These are phyloP conservation scores for Fusarium napiforme DNA, from an alignment of 2,329 filamentous ascomycete genomes.

Conservation along the genomic window DNA sequence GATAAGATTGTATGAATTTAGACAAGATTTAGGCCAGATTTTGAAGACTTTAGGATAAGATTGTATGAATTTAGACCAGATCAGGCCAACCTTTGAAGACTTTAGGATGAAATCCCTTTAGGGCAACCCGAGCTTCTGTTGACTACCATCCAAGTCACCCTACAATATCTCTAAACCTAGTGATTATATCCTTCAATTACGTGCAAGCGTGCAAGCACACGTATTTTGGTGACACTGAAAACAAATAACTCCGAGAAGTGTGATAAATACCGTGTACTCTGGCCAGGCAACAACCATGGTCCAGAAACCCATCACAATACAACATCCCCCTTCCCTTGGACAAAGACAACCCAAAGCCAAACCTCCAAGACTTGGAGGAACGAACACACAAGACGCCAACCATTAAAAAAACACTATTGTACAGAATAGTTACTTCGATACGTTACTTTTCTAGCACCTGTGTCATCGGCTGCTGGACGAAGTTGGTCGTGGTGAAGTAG, in stretches of 20 bases:
- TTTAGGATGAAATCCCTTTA: neutral
- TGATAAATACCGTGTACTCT: neutral
- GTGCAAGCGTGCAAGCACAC: neutral
- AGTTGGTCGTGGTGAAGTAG: slow-evolving; percentile 23
- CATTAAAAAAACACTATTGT: neutral
- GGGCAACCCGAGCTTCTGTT: neutral
- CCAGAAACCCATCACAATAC: neutral
- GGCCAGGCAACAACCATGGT: neutral
- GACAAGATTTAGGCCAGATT: neutral
- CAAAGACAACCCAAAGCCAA: neutral
- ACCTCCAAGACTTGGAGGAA: neutral
- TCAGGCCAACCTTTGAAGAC: too few species aligned
- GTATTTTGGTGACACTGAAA: neutral
- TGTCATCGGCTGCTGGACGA: slow-evolving; percentile 33
- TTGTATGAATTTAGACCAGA: too few species aligned
- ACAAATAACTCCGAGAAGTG: neutral
- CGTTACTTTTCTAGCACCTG: too few species aligned
- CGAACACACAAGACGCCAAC: neutral
- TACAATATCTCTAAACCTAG: too few species aligned
- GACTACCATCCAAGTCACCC: neutral
- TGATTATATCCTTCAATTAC: neutral
- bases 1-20: neutral
- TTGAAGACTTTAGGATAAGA: too few species aligned
- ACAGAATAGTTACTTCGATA: neutral
- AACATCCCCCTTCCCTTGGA: neutral